Evolutionary conservation across 768 basidiomycete species (phyloP).

Genomic region (Rhodotorula diobovata): DNA sequence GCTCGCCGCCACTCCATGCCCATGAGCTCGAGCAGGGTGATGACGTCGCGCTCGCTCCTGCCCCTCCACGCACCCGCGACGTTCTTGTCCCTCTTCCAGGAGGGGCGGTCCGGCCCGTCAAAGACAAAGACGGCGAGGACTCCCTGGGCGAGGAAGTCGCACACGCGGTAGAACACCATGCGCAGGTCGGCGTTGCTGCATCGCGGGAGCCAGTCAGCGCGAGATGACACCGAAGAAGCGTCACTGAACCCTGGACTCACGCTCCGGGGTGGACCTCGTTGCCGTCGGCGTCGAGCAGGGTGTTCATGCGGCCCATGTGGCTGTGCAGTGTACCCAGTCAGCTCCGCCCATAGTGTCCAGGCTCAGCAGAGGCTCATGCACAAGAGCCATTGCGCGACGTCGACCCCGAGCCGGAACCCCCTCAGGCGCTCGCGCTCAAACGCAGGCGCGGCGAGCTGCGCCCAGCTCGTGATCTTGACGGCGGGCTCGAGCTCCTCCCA

Average conservation of each 20-base stretch:
- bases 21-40: slow-evolving; percentile 20
- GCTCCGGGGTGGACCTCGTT: not conserved
- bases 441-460: slow-evolving; percentile 9
- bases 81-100: slow-evolving; percentile 17
- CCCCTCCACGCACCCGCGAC: not conserved
- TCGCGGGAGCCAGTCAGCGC: not conserved
- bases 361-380: not conserved
- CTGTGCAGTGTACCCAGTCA: not conserved
- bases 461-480: slow-evolving; percentile 6
- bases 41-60: not conserved
- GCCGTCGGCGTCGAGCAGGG: not conserved
- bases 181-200: slow-evolving; percentile 28
- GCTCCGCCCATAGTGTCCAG: too few relatives aligned
- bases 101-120: slow-evolving; percentile 28
- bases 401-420: slow-evolving; percentile 16
- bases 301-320: slow-evolving; percentile 13
- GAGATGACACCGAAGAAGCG: too few relatives aligned
- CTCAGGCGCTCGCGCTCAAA: not conserved
- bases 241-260: not conserved
- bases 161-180: slow-evolving; percentile 30
- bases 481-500: slow-evolving; percentile 25
- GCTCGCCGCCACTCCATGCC: slow-evolving; percentile 33
- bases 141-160: slow-evolving; percentile 8
- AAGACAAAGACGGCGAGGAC: slow-evolving; percentile 40
- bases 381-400: slow-evolving; percentile 11